phyloP scores from a whole-genome alignment of 805 yeast species.

The Dipodascus geniculatus region DNA sequence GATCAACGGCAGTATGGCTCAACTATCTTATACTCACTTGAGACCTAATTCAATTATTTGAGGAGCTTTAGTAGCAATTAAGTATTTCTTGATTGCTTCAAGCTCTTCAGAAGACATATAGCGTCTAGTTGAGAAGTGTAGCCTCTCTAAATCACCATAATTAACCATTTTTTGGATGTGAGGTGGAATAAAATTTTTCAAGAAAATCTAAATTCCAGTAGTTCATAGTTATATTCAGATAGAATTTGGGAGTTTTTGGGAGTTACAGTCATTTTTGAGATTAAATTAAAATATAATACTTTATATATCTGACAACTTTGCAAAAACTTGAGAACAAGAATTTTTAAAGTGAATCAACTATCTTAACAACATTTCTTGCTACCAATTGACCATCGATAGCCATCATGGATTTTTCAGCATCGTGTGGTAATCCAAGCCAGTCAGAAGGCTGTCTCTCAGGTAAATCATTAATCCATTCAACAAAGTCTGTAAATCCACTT shows the following conservation, averaged over 20 bases:
- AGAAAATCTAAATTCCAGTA: neutral
- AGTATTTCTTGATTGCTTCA: neutral
- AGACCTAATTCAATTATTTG: neutral
- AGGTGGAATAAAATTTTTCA: neutral
- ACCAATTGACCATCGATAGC: conserved; percentile 10
- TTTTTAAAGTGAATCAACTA: too few relatives aligned
- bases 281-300: neutral
- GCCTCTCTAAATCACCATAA: neutral
- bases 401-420: conserved; percentile 29
- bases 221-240: neutral
- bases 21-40: neutral
- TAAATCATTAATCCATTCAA: conserved; percentile 38
- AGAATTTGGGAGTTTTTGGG: neutral
- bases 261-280: too few relatives aligned
- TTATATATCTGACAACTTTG: too few relatives aligned
- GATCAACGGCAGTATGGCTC: neutral
- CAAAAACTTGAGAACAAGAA: too few relatives aligned
- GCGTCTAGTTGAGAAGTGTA: neutral
- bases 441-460: conserved; percentile 42
- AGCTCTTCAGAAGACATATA: neutral
- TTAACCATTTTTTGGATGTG: neutral
- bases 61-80: neutral
- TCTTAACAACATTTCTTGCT: neutral
- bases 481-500: conserved; percentile 24
- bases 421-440: conserved; percentile 42